These are phyloP conservation scores for Phaeoacremonium minimum DNA, from an alignment of 2,329 filamentous ascomycete species.

Conservation along the genomic window DNA sequence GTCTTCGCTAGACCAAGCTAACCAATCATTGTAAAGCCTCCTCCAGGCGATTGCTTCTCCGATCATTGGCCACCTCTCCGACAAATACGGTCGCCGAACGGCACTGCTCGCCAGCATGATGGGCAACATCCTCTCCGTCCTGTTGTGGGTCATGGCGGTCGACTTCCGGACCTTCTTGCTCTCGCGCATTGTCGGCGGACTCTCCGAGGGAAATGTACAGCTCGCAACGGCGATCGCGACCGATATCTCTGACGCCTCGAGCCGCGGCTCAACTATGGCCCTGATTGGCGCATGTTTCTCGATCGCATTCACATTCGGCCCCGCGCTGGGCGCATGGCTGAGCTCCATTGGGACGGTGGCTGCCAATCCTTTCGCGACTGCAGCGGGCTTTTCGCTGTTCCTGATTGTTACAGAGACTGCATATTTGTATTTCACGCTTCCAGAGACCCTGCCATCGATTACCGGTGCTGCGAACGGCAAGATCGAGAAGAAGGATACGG, in stretches of 20 bases:
- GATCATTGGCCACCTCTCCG: slow-evolving; percentile 82
- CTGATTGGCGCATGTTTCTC: slow-evolving; percentile 95
- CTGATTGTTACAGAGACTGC: slow-evolving; percentile 83
- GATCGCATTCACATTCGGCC: slow-evolving; percentile 94
- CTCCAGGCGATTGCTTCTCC: slow-evolving; percentile 91
- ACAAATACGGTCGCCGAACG: slow-evolving; percentile 80
- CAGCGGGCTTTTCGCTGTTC: slow-evolving; percentile 80
- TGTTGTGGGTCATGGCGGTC: slow-evolving; percentile 88
- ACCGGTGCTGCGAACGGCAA: slow-evolving; percentile 22
- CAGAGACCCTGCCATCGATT: slow-evolving; percentile 75
- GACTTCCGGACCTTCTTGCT: slow-evolving; percentile 95
- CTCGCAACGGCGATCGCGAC: slow-evolving; percentile 94
- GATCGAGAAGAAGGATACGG: slow-evolving; percentile 13
- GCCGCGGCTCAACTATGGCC: slow-evolving; percentile 89
- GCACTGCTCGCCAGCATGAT: slow-evolving; percentile 88
- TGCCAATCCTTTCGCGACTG: slow-evolving; percentile 89
- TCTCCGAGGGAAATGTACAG: slow-evolving; percentile 97
- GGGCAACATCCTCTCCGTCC: slow-evolving; percentile 88
- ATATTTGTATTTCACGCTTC: slow-evolving; percentile 80
- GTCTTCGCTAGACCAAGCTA: slow-evolving; percentile 1
- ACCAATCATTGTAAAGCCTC: slow-evolving; percentile 47
- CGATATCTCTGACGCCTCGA: slow-evolving; percentile 84
- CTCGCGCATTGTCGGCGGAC: slow-evolving; percentile 84
- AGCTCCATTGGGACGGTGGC: slow-evolving; percentile 73
- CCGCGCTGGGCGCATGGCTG: slow-evolving; percentile 83